Evolutionary conservation across 345 rosid species (phyloP).

Genomic region (Citrus reticulata): DNA sequence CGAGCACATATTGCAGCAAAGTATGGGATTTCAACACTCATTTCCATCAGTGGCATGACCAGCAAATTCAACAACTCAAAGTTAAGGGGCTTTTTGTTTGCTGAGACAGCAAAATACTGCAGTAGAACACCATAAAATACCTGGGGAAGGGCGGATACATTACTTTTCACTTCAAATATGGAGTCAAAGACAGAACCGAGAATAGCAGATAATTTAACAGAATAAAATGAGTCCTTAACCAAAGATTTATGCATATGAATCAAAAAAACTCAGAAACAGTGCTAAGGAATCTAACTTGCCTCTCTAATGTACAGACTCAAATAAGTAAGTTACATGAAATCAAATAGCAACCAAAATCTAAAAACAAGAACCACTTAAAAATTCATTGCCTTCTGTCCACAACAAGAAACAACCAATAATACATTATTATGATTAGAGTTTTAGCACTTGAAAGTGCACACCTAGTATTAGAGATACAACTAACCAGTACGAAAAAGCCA

Average conservation of each 20-base stretch:
- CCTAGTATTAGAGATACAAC: not conserved
- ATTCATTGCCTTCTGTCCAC: not conserved
- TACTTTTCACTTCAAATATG: constrained; percentile 2
- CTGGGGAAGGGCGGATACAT: constrained; percentile 39
- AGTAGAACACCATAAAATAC: constrained; percentile 83
- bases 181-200: not conserved
- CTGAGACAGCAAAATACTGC: constrained; percentile 84
- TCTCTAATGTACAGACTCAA: not conserved
- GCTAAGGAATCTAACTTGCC: not conserved
- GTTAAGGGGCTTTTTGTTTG: constrained; percentile 69
- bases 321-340: not conserved
- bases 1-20: constrained; percentile 98
- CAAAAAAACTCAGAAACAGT: not conserved
- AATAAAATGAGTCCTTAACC: not conserved
- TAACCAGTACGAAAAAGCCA: not conserved
- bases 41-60: constrained; percentile 83
- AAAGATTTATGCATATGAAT: not conserved
- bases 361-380: not conserved
- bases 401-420: not conserved
- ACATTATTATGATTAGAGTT: not conserved
- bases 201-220: constrained; percentile 10
- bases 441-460: not conserved
- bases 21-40: constrained; percentile 87
- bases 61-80: constrained; percentile 73
- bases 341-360: not conserved